These are phyloP conservation scores for Torulaspora gathmanii DNA, from an alignment of 805 yeast genomes.

Conservation along the genomic window DNA sequence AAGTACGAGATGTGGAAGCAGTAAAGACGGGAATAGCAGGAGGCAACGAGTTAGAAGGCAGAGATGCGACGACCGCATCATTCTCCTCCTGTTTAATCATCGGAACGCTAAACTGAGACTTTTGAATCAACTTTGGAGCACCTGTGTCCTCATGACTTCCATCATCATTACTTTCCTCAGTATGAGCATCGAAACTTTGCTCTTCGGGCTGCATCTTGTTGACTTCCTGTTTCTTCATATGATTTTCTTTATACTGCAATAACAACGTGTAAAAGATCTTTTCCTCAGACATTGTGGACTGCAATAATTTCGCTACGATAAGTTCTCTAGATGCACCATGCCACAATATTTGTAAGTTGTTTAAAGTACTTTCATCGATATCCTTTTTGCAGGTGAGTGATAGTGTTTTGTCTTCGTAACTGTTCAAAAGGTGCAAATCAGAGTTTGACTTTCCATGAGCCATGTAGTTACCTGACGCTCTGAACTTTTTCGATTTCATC, in stretches of 20 bases:
- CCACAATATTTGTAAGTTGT: conserved; percentile 72
- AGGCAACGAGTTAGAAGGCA: conserved; percentile 15
- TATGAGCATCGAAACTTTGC: background rate
- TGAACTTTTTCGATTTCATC: conserved; percentile 23
- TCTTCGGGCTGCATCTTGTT: background rate
- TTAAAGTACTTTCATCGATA: conserved; percentile 68
- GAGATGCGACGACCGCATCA: conserved; percentile 8
- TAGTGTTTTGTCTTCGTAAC: conserved; percentile 14
- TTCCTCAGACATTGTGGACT: conserved; percentile 60
- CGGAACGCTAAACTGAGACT: conserved; percentile 32
- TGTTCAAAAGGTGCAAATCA: conserved; percentile 25
- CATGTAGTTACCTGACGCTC: conserved; percentile 7
- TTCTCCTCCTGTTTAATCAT: conserved; percentile 15
- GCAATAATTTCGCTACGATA: conserved; percentile 51
- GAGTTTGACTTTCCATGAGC: conserved; percentile 30
- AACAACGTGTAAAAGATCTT: conserved; percentile 75
- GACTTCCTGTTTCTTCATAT: conserved; percentile 23
- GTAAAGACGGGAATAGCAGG: conserved; percentile 24
- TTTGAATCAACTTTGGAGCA: conserved; percentile 30
- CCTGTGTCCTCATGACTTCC: conserved; percentile 6
- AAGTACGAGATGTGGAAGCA: conserved; percentile 29
- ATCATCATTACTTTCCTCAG: background rate
- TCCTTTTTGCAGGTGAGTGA: conserved; percentile 38
- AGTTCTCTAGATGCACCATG: conserved; percentile 65
- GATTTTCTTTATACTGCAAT: conserved; percentile 71